Base-by-base conservation (phyloP, 352 stramenopile species). In the Globisporangium nodosum region DNA sequence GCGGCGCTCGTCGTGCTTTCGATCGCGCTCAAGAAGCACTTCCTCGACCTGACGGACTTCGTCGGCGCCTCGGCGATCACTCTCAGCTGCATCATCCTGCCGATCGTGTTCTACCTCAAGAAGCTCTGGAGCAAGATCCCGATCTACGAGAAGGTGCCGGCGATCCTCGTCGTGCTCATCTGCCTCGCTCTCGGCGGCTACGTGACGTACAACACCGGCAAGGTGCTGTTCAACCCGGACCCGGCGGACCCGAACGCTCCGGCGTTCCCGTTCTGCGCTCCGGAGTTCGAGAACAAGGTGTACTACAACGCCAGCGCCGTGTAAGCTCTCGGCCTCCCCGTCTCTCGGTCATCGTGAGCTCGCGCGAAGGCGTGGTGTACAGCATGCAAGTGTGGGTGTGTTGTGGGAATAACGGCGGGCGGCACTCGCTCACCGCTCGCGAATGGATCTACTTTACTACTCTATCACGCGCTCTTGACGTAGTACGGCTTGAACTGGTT, bases 11-110 rank as follows among this genome's bases (percentile, higher is more conserved):
- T 70, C 20, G 54, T 39, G 20, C 11, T 54, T 3, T 56, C 63
- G 15, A 37, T 68, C 20, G n/a, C 9, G 20, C 46, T 66, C 9
- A 33, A 70, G 20, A 52, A 65, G 45, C 35, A 70, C 18, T 59
- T 70, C 49, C 46, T 59, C 39, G 63, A 70, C 31, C 49, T 69
- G 11, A 31, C 12, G 3, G 64, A 69, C 49, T 68, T 70, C 15
- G 50, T 70, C 49, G 64, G 64, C 16, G 64, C 61, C 21, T 70
- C 53, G 12, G 12, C 16, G 18, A 60, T 69, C 21, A 52, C 60
- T 30, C 15, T 69, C 3, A 64, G 43, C 27, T 70, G 64, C 40
- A 35, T 70, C 46, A 64, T 65, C 13, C 37, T 70, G 45, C 60
- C 52, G 45, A 53, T 67, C 37, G 40, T 52, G n/a, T 69, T 68